Base-by-base conservation (phyloP, 2,329 filamentous ascomycete species). In the Colletotrichum eremochloae region DNA sequence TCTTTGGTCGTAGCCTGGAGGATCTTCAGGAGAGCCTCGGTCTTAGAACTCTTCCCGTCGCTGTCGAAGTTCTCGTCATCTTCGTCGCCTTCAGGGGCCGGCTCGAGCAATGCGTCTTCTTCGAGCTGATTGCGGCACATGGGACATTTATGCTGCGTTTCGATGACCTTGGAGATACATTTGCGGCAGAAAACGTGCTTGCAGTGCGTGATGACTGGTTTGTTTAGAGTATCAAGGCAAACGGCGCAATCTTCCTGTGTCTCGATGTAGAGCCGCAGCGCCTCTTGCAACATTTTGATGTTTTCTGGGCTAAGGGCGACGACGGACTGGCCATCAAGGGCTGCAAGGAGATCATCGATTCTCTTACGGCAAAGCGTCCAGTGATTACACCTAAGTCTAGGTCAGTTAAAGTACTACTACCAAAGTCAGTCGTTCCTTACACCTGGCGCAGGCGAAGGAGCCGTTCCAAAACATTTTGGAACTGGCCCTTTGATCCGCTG, bases 131-230 rank as follows among this genome's bases (percentile, higher is more conserved):
- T 90, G 29, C 94, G 92, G 77, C 95, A 97, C 87, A 97, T 91
- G 0, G 95, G 95, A 73, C 95, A 97, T 80, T 92, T 94, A 66
- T 92, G 88, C 78, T 96, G 94, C 1, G 89, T 86, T 67, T 93
- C 88, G 71, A 97, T 92, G 62, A 93, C 92, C 74, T 89, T 89
- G 64, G 90, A 85, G 74, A 97, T 94, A 79, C 95, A 97, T 5
- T 84, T 82, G 31, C 85, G 86, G 75, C 94, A 95, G 80, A 95
- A 97, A 1, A 91, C 86, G 79, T 97, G 95, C 36, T 93, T 94
- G 82, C 95, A 97, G 60, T 91, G 89, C 1, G 94, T 97, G 76
- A 97, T 97, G 64, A 96, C 90, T 0, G 95, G 94, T 4, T 89
- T 84, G 36, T 90, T 89, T 3, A 96, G 85, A 0, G 85, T 83